These are phyloP conservation scores for Trifolium repens DNA, from an alignment of 306 rosid genomes.

Conservation along the genomic window DNA sequence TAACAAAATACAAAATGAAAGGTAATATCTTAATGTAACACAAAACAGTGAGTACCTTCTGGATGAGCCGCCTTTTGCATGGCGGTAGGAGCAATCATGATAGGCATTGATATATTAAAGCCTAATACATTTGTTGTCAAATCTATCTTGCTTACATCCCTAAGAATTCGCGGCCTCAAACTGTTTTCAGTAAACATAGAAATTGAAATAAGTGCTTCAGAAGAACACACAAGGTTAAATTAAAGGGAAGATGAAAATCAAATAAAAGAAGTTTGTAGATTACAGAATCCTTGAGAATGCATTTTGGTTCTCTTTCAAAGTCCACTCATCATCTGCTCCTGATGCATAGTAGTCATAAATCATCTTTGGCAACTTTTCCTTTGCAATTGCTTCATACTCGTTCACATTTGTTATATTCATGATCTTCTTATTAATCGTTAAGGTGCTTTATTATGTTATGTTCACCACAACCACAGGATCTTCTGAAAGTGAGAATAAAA, in stretches of 20 bases:
- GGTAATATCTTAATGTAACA: conserved; percentile 27
- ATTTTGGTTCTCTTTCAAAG: conserved; percentile 72
- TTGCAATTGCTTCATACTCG: conserved; percentile 83
- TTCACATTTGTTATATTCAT: conserved; percentile 77
- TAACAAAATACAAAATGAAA: no score
- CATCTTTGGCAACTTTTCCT: conserved; percentile 89
- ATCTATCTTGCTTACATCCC: conserved; percentile 92
- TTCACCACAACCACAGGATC: neutral
- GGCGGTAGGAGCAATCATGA: conserved; percentile 96
- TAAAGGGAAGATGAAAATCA: neutral
- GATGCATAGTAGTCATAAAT: conserved; percentile 86
- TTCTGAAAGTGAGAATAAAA: neutral
- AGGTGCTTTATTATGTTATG: neutral
- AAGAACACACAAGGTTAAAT: neutral
- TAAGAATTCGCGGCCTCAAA: conserved; percentile 89
- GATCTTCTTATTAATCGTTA: neutral
- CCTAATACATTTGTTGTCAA: conserved; percentile 56
- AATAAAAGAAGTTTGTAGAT: conserved; percentile 3
- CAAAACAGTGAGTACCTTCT: conserved; percentile 57
- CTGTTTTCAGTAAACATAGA: conserved; percentile 45
- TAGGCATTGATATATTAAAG: neutral
- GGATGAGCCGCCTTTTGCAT: conserved; percentile 98
- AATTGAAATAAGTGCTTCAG: neutral
- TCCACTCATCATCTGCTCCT: conserved; percentile 97
- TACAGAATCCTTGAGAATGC: conserved; percentile 95